Conservation (phyloP, 257 asterid species). For the Solanum pimpinellifolium region DNA sequence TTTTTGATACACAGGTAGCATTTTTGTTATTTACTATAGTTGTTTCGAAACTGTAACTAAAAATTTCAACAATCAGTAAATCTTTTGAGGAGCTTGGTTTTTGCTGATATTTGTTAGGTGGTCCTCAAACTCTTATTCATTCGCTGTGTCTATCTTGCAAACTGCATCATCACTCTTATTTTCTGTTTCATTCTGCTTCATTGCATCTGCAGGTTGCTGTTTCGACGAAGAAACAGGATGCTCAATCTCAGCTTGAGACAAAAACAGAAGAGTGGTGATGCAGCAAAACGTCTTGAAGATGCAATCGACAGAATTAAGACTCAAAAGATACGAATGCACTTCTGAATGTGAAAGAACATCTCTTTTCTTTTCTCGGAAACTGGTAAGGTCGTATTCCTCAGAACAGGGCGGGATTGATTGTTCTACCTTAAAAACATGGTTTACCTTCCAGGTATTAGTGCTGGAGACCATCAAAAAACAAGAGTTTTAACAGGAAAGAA, state of each 20-base stretch:
- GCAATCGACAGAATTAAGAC: conserved; percentile 88
- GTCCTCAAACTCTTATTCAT: too few species aligned
- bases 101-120: too few species aligned
- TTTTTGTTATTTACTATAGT: neutral
- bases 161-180: too few species aligned
- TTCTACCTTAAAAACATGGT: neutral
- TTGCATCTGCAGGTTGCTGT: conserved; percentile 46
- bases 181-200: too few species aligned
- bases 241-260: conserved; percentile 91
- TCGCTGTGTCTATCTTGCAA: too few species aligned
- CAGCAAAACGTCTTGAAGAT: conserved; percentile 68
- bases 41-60: neutral
- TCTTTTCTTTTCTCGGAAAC: neutral
- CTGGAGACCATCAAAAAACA: neutral
- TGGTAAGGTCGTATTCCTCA: neutral
- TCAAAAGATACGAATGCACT: conserved; percentile 46
- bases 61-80: too few species aligned
- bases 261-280: conserved; percentile 89
- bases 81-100: too few species aligned
- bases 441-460: neutral
- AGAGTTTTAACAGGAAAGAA: neutral
- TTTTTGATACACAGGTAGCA: neutral
- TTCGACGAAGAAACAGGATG: conserved; percentile 88
- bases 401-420: neutral
- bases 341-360: neutral